Percentiles rank a stretch among this genome's conserved stretches.
phyloP scores from a whole-genome alignment of 2,329 filamentous ascomycete genomes.

The Xylariales sp. region DNA sequence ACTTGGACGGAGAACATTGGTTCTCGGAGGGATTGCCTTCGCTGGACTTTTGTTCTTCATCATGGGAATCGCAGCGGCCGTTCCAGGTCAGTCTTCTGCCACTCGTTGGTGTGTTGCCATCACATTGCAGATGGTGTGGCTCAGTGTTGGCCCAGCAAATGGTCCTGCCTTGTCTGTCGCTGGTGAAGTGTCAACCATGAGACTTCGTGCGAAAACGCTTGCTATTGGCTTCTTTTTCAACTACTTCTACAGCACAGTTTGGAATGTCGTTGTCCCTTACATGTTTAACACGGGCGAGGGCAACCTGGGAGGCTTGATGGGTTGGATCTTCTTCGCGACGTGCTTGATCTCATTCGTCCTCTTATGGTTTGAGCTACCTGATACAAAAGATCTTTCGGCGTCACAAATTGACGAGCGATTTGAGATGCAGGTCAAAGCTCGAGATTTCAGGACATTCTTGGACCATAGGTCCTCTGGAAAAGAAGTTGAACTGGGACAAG shows the following conservation, averaged over 20 bases:
- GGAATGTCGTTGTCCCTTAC: slow-evolving; percentile 8
- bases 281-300: slow-evolving; percentile 6
- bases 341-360: neutral
- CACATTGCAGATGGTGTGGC: slow-evolving; percentile 5
- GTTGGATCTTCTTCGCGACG: slow-evolving; percentile 6
- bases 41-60: slow-evolving; percentile 4
- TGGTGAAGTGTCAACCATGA: slow-evolving; percentile 5
- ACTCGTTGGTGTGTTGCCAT: slow-evolving; percentile 4
- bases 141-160: slow-evolving; percentile 6
- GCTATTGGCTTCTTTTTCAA: slow-evolving; percentile 8
- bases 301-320: slow-evolving; percentile 1
- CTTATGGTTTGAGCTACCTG: slow-evolving; percentile 5
- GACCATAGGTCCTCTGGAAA: neutral
- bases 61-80: slow-evolving; percentile 3
- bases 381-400: slow-evolving; percentile 3
- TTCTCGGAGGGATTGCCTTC: slow-evolving; percentile 3
- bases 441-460: neutral
- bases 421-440: neutral
- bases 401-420: slow-evolving; percentile 7
- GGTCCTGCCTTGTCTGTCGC: slow-evolving; percentile 4
- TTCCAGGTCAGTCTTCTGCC: neutral
- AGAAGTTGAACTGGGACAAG: slow-evolving; percentile 1
- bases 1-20: slow-evolving; percentile 1
- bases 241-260: slow-evolving; percentile 7
- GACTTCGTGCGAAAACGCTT: slow-evolving; percentile 4